Base-by-base conservation (phyloP, 345 rosid species). In the Moricandia moricandioides region DNA sequence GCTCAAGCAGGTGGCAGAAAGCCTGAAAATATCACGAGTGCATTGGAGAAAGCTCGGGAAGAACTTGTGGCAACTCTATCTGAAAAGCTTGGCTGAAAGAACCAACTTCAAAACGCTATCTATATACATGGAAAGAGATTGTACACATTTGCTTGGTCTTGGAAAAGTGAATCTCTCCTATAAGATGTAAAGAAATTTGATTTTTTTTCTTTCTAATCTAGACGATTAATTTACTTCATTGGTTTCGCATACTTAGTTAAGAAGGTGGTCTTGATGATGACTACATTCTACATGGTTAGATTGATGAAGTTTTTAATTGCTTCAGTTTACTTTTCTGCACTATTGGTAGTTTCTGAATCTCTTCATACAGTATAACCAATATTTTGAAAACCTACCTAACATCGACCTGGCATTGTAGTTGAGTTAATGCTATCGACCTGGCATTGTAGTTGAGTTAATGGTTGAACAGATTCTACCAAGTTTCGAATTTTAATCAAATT, bases 1-100 rank as follows among this genome's bases (percentile, higher is more conserved):
- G 93, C 98, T 71, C 98, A 94, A 84, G 98, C 98, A 9, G 97
- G 98, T 2, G 96, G 97, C 5, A 87, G 91, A 81, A 90, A 86
- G 43, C 95, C 96, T 0, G 95, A 88, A 81, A 84, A 90, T 71
- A 86, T 91, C 67, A 21, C 82, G 14, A 79, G 65, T 34, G 97
- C 96, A 24, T 83, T 94, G 26, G 95, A 87, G 80, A 87, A 88
- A 82, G 97, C 97, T 43, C 82, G 78, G 27, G 83, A 71, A 37
- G 95, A 90, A 72, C 89, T 94, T 0, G 47, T 90, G 33, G 82
- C 86, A 0, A 65, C 81, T 61, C 65, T 94, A 60, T 81, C 87
- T 0, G 84, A 86, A 78, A 91, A 87, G 82, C 81, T 78, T 2
- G 73, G 70, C n/a, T 78, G 65, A 78, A 58, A 33, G 26, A 64